These are phyloP conservation scores for Populus hybrid DNA, from an alignment of 441 rosid genomes.

Conservation along the genomic window DNA sequence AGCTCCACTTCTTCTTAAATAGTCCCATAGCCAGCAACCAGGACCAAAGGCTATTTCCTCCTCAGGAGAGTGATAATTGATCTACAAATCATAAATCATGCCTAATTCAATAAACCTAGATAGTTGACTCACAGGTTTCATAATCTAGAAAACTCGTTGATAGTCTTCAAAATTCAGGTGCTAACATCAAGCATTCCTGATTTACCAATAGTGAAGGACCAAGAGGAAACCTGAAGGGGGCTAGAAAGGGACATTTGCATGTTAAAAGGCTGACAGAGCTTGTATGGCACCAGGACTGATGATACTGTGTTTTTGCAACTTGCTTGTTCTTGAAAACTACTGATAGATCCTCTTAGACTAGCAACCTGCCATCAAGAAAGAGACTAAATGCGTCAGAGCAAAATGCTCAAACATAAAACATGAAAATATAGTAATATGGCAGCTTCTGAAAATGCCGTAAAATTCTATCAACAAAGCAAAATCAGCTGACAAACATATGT, in stretches of 20 bases:
- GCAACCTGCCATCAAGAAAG: slow-evolving; percentile 65
- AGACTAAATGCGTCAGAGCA: slow-evolving; percentile 15
- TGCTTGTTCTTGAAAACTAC: slow-evolving; percentile 98
- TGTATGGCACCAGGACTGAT: slow-evolving; percentile 64
- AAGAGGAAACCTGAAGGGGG: slow-evolving; percentile 62
- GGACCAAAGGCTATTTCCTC: slow-evolving; percentile 99
- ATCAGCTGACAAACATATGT: neutral
- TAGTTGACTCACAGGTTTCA: neutral
- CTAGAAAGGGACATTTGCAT: slow-evolving; percentile 64
- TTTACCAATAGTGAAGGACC: slow-evolving; percentile 7
- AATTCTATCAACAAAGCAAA: neutral
- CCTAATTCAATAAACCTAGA: neutral
- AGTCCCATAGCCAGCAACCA: slow-evolving; percentile 98
- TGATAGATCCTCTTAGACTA: slow-evolving; percentile 88
- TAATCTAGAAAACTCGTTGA: neutral
- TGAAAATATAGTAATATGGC: neutral
- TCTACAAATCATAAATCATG: slow-evolving; percentile 38
- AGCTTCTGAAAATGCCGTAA: neutral
- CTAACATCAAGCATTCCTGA: neutral
- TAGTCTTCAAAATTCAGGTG: neutral
- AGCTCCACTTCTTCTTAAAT: slow-evolving; percentile 95
- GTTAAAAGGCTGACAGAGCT: slow-evolving; percentile 69
- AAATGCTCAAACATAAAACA: neutral
- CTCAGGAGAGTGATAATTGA: slow-evolving; percentile 82
- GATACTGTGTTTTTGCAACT: slow-evolving; percentile 68